Base-by-base conservation (phyloP, 441 rosid species). In the California macrophylla region DNA sequence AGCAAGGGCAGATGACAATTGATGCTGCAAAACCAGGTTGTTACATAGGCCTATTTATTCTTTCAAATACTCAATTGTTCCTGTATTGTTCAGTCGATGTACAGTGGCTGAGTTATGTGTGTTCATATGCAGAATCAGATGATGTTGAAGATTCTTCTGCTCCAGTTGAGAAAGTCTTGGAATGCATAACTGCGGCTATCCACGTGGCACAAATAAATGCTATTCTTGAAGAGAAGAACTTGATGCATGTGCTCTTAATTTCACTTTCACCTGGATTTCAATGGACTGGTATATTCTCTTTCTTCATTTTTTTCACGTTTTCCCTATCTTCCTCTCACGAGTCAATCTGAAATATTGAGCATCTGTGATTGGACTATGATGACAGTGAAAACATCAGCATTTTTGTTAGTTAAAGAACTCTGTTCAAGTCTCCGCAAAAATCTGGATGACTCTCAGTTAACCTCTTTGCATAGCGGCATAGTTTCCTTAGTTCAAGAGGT, bases 341-440 rank as follows among this genome's bases (percentile, higher is more conserved):
- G 6, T 58, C 60, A 68, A 45, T 45, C 58, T 18, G 23, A 50
- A 50, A 50, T 2, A 42, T 42, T 42, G 58, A 50, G 72, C 61
- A 32, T 40, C 73, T 66, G 69, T 58, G 61, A 63, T 73, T 76
- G 65, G 36, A 40, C 29, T 72, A 58, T 80, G 66, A 10, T 82
- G 76, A 71, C 93, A 93, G 98, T 88, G 74, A 93, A 93, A 84
- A 78, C 85, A 75, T 85, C 93, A 3, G 84, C 90, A 56, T 86
- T 91, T 79, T 76, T 85, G 24, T 82, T 88, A 28, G 67, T 87
- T 58, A 88, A 84, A 82, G 93, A 88, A 84, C 88, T 93, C 52
- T 85, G 90, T 84, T 79, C 85, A 20, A 86, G 86, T 82, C 82
- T 93, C 68, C 75, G 30, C 50, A 80, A 60, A 68, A 66, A 50